Evolutionary conservation across 257 asterid genomes (phyloP).

Genomic region (Eucommia ulmoides): DNA sequence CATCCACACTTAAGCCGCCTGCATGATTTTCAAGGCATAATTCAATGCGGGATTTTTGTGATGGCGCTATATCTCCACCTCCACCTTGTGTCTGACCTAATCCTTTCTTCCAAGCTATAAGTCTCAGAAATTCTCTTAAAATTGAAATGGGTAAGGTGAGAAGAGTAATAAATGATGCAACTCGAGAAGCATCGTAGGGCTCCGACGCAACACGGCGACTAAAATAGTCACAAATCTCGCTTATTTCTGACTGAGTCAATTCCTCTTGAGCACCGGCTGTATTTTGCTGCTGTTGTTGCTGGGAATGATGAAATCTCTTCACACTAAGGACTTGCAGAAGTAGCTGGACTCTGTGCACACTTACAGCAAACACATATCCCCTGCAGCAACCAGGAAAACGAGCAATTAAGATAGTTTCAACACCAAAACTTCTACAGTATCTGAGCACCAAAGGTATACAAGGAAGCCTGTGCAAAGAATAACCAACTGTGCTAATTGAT

Average conservation of each 20-base stretch:
- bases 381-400: conserved; percentile 30
- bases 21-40: conserved; percentile 86
- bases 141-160: conserved; percentile 90
- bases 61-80: conserved; percentile 59
- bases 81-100: conserved; percentile 70
- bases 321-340: conserved; percentile 98
- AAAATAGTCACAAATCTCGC: conserved; percentile 94
- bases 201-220: conserved; percentile 99
- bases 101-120: conserved; percentile 98
- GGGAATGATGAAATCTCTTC: conserved; percentile 82
- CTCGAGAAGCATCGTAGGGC: conserved; percentile 98
- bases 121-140: conserved; percentile 81
- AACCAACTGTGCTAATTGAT: too few relatives aligned
- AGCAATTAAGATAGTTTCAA: too few relatives aligned
- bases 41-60: conserved; percentile 93
- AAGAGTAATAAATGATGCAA: conserved; percentile 92
- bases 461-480: too few relatives aligned
- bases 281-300: conserved; percentile 74
- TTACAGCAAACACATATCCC: conserved; percentile 96
- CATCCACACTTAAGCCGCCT: conserved; percentile 63
- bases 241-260: conserved; percentile 81
- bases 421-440: too few relatives aligned
- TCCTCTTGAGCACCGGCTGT: conserved; percentile 75
- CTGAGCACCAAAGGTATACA: too few relatives aligned
- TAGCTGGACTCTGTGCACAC: conserved; percentile 98